Evolutionary conservation across 129 eudicot genomes (phyloP).

Genomic region (Solidago caesia): DNA sequence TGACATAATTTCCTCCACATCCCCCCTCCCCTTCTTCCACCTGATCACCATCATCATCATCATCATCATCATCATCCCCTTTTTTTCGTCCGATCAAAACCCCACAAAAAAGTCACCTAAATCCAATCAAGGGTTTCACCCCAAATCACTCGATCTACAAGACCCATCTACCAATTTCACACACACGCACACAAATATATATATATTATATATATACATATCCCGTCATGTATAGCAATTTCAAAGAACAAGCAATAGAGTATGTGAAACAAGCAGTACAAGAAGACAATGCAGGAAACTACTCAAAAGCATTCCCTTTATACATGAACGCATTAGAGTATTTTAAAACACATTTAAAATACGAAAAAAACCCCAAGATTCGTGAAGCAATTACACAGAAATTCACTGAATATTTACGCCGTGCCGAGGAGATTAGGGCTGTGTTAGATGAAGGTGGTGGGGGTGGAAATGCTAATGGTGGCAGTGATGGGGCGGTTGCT

Average conservation of each 20-base stretch:
- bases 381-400: slow-evolving; percentile 91
- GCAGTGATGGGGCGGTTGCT: slow-evolving; percentile 79
- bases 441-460: slow-evolving; percentile 88
- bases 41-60: slow-evolving; percentile 20
- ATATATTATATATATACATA: neutral
- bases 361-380: slow-evolving; percentile 87
- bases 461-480: slow-evolving; percentile 46
- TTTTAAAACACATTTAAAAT: slow-evolving; percentile 82
- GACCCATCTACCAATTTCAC: slow-evolving; percentile 7
- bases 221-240: slow-evolving; percentile 76
- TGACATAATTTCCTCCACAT: slow-evolving; percentile 3
- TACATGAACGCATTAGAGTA: slow-evolving; percentile 94
- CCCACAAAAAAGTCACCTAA: slow-evolving; percentile 26
- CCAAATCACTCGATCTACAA: slow-evolving; percentile 21
- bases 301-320: slow-evolving; percentile 74
- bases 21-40: slow-evolving; percentile 5
- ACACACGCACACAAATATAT: neutral
- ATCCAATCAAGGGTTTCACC: slow-evolving; percentile 20
- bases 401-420: slow-evolving; percentile 79
- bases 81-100: slow-evolving; percentile 22
- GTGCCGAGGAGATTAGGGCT: slow-evolving; percentile 92
- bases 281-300: slow-evolving; percentile 89
- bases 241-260: slow-evolving; percentile 93
- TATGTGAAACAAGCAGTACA: slow-evolving; percentile 84
- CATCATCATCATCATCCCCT: slow-evolving; percentile 5